Conservation (phyloP, 1,139 yeast species). For the Diutina siamensis region DNA sequence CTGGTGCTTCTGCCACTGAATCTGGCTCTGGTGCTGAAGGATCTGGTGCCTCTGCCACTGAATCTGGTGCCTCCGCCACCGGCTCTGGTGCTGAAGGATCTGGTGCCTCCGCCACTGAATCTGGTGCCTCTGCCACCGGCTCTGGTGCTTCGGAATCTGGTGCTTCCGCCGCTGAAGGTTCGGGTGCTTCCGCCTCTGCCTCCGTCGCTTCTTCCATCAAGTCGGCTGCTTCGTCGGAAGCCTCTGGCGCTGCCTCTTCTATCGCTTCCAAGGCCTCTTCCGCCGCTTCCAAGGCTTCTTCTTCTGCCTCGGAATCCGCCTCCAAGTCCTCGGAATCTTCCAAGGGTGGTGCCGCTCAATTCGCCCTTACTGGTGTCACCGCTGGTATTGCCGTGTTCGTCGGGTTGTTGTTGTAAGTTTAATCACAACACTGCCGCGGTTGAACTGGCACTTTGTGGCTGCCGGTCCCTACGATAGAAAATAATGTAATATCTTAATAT, state of each 20-base stretch:
- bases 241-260: background rate
- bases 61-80: background rate
- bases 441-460: background rate
- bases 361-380: background rate
- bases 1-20: background rate
- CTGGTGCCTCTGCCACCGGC: background rate
- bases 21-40: background rate
- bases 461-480: background rate
- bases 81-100: background rate
- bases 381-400: slow-evolving; percentile 1
- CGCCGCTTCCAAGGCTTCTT: background rate
- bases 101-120: slow-evolving; percentile 5
- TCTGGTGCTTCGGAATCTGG: background rate
- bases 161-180: background rate
- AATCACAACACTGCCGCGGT: background rate
- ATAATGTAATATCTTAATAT: background rate
- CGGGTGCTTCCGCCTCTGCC: background rate
- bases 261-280: background rate
- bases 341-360: background rate
- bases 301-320: background rate
- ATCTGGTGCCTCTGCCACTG: background rate
- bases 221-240: background rate
- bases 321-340: background rate
- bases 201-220: background rate
- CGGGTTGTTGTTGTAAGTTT: slow-evolving; percentile 1